Base-by-base conservation (phyloP, 768 basidiomycete genomes). In the Suillus subalutaceus region DNA sequence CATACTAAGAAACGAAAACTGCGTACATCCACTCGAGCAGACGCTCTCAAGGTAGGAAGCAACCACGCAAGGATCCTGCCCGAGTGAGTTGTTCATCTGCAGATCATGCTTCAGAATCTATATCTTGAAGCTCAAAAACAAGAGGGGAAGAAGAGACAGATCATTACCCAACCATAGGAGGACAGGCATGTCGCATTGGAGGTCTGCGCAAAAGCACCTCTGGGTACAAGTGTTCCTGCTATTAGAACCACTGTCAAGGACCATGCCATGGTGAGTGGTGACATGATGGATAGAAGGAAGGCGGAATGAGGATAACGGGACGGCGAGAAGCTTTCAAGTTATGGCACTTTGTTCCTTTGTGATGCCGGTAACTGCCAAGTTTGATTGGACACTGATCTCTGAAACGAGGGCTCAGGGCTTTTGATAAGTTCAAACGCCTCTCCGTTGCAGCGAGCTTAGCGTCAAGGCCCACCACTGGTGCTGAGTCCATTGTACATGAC, bases 201-300 rank as follows among this genome's bases (percentile, higher is more conserved):
- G 9, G 1, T 2, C 41, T 78, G 78, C 15, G 77, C 75, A 6
- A 64, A 58, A 23, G 60, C 56, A 23, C 64, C 59, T 4, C 53
- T 4, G 35, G 35, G 35, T 5, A 35, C 35, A 35, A 0, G 71
- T 18, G 76, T 37, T 13, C 60, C 70, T 13, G 58, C 37, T 9
- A 58, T 18, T 18, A 77, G 67, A 55, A 72, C 41, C 44, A 67
- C 69, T 52, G 71, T 62, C 6, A 66, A 65, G 20, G 59, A 41
- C 71, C 72, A 66, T 66, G 52, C 32, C 41, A 40, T 41, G 13
- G 18, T 32, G 53, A 26, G 56, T 62, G 30, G 43, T 44, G 60
- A 56, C 71, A 66, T 62, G 65, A 41, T 58, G 64, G 73, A 55
- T 65, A 56, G 38, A 38, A 37, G 64, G 15, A 20, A 43, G 44